Evolutionary conservation across 108 stramenopile genomes (phyloP).

Genomic region (Skeletonema tropicum): DNA sequence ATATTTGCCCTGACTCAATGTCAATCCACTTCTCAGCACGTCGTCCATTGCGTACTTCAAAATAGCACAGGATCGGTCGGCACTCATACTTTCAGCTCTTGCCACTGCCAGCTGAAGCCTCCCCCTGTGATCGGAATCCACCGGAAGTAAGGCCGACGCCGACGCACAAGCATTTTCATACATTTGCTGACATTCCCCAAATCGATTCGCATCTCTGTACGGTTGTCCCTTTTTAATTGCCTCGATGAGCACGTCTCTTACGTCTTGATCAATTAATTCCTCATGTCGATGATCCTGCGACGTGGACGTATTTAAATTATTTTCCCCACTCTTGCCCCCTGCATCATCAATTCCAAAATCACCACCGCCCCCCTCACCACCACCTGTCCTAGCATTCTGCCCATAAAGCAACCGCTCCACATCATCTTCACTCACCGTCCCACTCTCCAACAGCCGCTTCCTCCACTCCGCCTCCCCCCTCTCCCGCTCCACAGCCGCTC

Average conservation of each 20-base stretch:
- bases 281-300: slow-evolving; percentile 58
- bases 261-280: slow-evolving; percentile 88
- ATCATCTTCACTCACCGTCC: slow-evolving; percentile 25
- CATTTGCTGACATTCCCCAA: slow-evolving; percentile 64
- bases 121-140: slow-evolving; percentile 91
- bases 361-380: slow-evolving; percentile 1
- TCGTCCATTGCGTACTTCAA: slow-evolving; percentile 89
- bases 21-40: slow-evolving; percentile 72
- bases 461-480: slow-evolving; percentile 68
- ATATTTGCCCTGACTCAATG: slow-evolving; percentile 45
- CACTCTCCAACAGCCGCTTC: slow-evolving; percentile 34
- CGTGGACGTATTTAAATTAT: slow-evolving; percentile 11
- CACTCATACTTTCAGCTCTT: slow-evolving; percentile 75
- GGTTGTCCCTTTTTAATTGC: slow-evolving; percentile 65
- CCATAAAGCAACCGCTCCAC: slow-evolving; percentile 28
- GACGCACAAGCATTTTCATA: slow-evolving; percentile 75
- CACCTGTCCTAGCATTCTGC: background rate
- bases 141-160: slow-evolving; percentile 79
- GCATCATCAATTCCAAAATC: slow-evolving; percentile 20
- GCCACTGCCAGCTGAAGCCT: slow-evolving; percentile 75
- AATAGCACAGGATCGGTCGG: slow-evolving; percentile 84
- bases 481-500: slow-evolving; percentile 83
- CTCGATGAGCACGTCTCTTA: slow-evolving; percentile 74
- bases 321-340: slow-evolving; percentile 4
- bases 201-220: slow-evolving; percentile 48